Evolutionary conservation across 352 stramenopile genomes (phyloP), one percentile per base, ranked within the genome.

Genomic region (Aphanomyces euteiches): DNA sequence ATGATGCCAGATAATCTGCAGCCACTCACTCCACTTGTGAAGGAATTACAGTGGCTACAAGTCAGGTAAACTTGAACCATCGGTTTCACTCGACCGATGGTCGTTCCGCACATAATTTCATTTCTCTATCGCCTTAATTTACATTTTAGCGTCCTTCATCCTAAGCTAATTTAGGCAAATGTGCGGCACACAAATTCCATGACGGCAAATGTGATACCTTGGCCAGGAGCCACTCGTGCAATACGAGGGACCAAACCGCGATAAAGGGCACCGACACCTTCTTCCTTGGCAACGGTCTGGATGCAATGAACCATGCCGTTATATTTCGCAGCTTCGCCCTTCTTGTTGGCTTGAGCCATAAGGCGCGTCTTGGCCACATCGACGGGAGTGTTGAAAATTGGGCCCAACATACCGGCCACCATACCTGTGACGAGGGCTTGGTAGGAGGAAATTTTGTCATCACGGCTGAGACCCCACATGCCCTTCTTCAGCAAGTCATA

Each of bases 121-220:
- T n/a, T n/a, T n/a, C n/a, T n/a, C n/a, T n/a, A 28, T 28, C 28
- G 28, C 28, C 28, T 28, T 28, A 28, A 28, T 28, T 28, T 28
- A 28, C 28, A 28, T 28, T 28, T 28, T 28, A 28, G 28, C 28
- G 28, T 28, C 28, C 28, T 28, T 28, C 28, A 28, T 28, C 28
- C 28, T 28, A 28, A 28, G 28, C 28, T 28, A 28, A 58, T 41
- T 70, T 70, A 70, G 5, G 64, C 64, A 63, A 70, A 70, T 12
- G n/a, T 70, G 8, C 39, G 28, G 64, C 64, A 70, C 43, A 92
- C 83, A 43, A 79, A 78, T 79, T 96, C 88, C 73, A 93, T 94
- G 7, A 87, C 93, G 79, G 90, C 90, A 71, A 96, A 97, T 28
- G 89, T 96, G 74, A 96, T 96, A 17, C 88, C 90, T 73, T 96